Evolutionary conservation across 1,284 basidiomycete genomes (phyloP).

Genomic region (Erythrobasidium hasegawianum): DNA sequence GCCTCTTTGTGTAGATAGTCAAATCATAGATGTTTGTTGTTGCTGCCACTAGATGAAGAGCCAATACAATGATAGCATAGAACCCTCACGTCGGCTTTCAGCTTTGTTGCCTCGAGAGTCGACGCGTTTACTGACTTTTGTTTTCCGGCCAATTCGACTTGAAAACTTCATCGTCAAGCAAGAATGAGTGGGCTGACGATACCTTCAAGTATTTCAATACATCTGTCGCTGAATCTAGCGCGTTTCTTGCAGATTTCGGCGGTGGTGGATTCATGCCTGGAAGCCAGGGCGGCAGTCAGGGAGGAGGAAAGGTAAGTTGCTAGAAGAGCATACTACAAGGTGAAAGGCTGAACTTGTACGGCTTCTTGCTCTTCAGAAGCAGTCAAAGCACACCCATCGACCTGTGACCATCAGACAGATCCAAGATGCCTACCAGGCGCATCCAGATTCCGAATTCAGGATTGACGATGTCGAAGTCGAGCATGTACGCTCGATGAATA

Average conservation of each 20-base stretch:
- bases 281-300: conserved; percentile 23
- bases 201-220: too few relatives aligned
- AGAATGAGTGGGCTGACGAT: too few relatives aligned
- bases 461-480: conserved; percentile 76
- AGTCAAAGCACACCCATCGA: conserved; percentile 54
- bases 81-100: not conserved
- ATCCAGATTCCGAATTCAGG: conserved; percentile 81
- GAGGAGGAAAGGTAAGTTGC: conserved; percentile 13
- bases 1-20: not conserved
- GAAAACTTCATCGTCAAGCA: too few relatives aligned
- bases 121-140: too few relatives aligned
- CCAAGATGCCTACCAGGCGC: conserved; percentile 68
- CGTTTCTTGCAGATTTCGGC: not conserved
- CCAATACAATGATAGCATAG: not conserved
- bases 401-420: conserved; percentile 84
- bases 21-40: not conserved
- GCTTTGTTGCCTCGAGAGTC: too few relatives aligned
- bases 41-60: not conserved
- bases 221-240: too few relatives aligned
- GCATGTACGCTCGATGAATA: conserved; percentile 57
- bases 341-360: not conserved
- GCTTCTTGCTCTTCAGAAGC: conserved; percentile 13
- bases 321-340: not conserved
- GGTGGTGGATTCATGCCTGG: conserved; percentile 33
- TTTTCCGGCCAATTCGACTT: too few relatives aligned